phyloP scores from a whole-genome alignment of 129 eudicot species.

The Erigeron canadensis region DNA sequence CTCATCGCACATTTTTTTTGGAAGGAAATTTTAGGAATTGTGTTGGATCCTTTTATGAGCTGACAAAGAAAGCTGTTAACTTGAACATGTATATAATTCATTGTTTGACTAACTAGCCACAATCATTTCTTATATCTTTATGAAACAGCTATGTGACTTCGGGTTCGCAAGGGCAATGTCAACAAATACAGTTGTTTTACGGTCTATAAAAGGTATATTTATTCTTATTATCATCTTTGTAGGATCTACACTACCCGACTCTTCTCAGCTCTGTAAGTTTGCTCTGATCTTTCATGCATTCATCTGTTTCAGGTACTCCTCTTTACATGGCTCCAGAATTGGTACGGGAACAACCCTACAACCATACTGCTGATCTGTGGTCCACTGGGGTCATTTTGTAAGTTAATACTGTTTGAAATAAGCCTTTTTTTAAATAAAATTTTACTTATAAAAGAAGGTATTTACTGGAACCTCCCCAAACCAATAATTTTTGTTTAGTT shows the following conservation, averaged over 20 bases:
- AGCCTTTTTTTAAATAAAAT: neutral
- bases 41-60: too few species aligned
- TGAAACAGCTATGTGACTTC: slow-evolving; percentile 91
- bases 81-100: neutral
- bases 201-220: slow-evolving; percentile 87
- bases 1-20: neutral
- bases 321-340: slow-evolving; percentile 99
- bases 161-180: slow-evolving; percentile 99
- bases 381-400: slow-evolving; percentile 97
- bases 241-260: neutral
- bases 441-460: neutral
- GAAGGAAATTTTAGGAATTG: neutral
- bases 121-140: slow-evolving; percentile 14
- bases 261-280: slow-evolving; percentile 11
- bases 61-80: neutral
- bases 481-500: neutral
- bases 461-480: neutral
- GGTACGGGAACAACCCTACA: slow-evolving; percentile 98
- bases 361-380: slow-evolving; percentile 97
- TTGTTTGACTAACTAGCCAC: slow-evolving; percentile 12
- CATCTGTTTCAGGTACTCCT: slow-evolving; percentile 71
- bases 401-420: slow-evolving; percentile 28
- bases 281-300: slow-evolving; percentile 16
- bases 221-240: neutral
- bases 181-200: slow-evolving; percentile 88